Evolutionary conservation across 2,329 filamentous ascomycete genomes (phyloP), one percentile per base, ranked within the genome.

Genomic region (Sporothrix inflata): DNA sequence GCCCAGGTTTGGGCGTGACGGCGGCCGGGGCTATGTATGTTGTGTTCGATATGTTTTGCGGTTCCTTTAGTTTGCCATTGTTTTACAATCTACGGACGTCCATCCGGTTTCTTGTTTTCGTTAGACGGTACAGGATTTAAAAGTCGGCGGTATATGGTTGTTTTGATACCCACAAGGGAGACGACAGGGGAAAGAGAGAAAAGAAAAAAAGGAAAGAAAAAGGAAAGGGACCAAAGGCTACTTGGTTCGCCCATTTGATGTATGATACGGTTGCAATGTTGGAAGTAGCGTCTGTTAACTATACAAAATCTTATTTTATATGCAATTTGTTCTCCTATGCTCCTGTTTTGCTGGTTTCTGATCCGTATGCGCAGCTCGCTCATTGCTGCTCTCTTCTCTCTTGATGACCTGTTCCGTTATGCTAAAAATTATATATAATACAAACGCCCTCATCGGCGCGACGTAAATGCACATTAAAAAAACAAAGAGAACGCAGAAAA

Each of bases 1-100:
- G 84, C 85, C 85, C 83, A 83, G 85, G 85, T 82, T 72, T 65
- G 38, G 60, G 84, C 85, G 85, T 84, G 79, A 12, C 66, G 38
- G 69, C 14, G 30, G 61, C 34, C 38, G 34, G 67, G 40, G 6
- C 55, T 38, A 21, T 40, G 40, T 47, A 34, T 66, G 63, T 21
- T 66, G 24, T 45, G 34, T 45, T 61, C 38, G n/a, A 16, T 71
- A 14, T 49, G 7, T n/a, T 61, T 34, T 38, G 4, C 63, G 38
- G 30, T 45, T 66, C 16, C 16, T 66, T 66, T 49, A 7, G 4
- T 47, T 40, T 66, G 24, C 21, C 63, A 34, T 47, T 49, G 7
- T 24, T 55, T 47, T 38, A 24, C 53, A 34, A 49, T 63, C 19
- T 69, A 21, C 49, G 30, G 24, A 27, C 4, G 19, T 65, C 11